Conservation (phyloP, 1,284 basidiomycete genomes). For the Gymnopus androsaceus region DNA sequence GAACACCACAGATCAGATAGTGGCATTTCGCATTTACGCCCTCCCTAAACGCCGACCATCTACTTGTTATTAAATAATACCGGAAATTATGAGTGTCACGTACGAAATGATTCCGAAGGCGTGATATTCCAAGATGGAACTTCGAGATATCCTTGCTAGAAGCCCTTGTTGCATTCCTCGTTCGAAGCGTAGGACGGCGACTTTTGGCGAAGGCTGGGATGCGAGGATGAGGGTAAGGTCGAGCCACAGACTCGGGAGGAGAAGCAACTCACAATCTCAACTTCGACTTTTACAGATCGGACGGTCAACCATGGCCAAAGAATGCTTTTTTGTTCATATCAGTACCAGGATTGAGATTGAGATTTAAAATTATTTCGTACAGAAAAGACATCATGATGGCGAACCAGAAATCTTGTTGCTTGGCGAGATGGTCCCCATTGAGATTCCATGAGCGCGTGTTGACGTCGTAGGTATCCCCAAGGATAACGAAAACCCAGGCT, state of each 20-base stretch:
- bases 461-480: constrained; percentile 66
- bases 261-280: constrained; percentile 65
- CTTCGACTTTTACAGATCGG: constrained; percentile 69
- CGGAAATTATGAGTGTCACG: constrained; percentile 23
- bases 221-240: not conserved
- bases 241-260: not conserved
- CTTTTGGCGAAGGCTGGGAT: constrained; percentile 64
- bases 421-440: constrained; percentile 54
- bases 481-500: constrained; percentile 69
- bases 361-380: constrained; percentile 41
- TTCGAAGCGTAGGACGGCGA: constrained; percentile 65
- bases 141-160: constrained; percentile 65
- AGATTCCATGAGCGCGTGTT: constrained; percentile 60
- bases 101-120: constrained; percentile 73
- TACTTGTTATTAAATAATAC: not conserved
- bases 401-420: constrained; percentile 80
- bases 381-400: constrained; percentile 71
- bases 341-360: not conserved
- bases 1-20: constrained; percentile 72
- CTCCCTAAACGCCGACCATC: constrained; percentile 41
- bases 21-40: constrained; percentile 62
- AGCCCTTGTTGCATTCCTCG: constrained; percentile 75
- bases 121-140: constrained; percentile 68
- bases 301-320: constrained; percentile 76
- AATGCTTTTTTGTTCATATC: constrained; percentile 43